These are phyloP conservation scores for Lactarius pseudohatsudake DNA, from an alignment of 768 basidiomycete species.

Conservation along the genomic window DNA sequence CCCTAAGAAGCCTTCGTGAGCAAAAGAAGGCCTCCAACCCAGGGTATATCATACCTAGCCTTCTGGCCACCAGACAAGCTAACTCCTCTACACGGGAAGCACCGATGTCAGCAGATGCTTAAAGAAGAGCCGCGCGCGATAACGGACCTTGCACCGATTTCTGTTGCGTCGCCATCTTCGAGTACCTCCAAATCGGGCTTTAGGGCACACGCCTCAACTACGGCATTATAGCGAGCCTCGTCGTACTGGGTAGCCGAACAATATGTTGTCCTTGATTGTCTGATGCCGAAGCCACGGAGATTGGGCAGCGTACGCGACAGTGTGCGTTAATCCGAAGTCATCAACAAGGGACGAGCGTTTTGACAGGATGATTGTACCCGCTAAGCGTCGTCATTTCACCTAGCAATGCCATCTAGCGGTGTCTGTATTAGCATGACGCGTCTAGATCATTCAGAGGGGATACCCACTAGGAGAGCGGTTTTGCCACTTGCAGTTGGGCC, in stretches of 20 bases:
- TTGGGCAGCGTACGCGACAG: constrained; percentile 50
- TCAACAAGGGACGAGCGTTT: constrained; percentile 64
- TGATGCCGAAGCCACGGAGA: constrained; percentile 46
- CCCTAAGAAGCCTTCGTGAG: constrained; percentile 42
- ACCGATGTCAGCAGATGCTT: constrained; percentile 7
- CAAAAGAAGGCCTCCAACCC: not conserved
- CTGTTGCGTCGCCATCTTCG: constrained; percentile 83
- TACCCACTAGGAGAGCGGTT: constrained; percentile 66
- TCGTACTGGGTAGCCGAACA: constrained; percentile 58
- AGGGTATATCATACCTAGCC: constrained; percentile 49
- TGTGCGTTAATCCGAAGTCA: constrained; percentile 56
- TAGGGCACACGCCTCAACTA: constrained; percentile 85
- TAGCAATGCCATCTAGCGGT: constrained; percentile 59
- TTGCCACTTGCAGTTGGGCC: constrained; percentile 85
- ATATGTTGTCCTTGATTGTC: constrained; percentile 60
- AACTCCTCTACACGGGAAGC: constrained; percentile 50
- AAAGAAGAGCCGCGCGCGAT: not conserved
- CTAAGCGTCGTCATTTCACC: constrained; percentile 67
- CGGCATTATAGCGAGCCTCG: constrained; percentile 69
- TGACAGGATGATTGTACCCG: constrained; percentile 59
- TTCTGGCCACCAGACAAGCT: constrained; percentile 83
- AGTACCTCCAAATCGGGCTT: constrained; percentile 77
- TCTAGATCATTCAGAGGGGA: not conserved
- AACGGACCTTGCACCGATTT: constrained; percentile 69
- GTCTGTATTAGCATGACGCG: not conserved